Conservation (phyloP, 345 rosid species). For the Crucihimalaya himalaica region DNA sequence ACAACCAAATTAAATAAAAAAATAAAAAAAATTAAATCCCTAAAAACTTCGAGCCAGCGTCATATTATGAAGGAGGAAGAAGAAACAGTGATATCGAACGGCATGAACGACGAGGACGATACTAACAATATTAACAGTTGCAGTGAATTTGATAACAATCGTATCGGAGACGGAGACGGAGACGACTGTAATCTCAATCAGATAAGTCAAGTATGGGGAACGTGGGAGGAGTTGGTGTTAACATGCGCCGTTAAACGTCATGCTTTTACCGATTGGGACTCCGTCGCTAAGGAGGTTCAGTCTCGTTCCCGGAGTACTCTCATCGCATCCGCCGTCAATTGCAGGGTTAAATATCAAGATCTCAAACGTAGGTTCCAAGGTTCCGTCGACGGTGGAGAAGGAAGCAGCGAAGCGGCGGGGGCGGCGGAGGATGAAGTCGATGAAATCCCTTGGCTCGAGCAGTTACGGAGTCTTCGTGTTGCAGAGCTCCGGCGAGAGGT, state of each 20-base stretch:
- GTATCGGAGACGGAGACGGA: conserved; percentile 6
- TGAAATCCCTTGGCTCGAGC: conserved; percentile 59
- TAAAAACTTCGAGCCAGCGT: conserved; percentile 27
- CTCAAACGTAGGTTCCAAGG: conserved; percentile 61
- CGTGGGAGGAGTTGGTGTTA: conserved; percentile 71
- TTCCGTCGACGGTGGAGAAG: conserved; percentile 17
- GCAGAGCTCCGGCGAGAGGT: conserved; percentile 70
- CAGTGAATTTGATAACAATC: conserved; percentile 21
- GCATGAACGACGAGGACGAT: conserved; percentile 34
- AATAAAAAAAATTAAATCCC: conserved; percentile 24
- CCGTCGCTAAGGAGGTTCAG: conserved; percentile 65
- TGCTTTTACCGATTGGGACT: conserved; percentile 69
- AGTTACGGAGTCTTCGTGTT: conserved; percentile 56
- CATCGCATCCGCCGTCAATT: conserved; percentile 50
- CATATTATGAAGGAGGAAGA: conserved; percentile 9
- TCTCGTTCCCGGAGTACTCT: conserved; percentile 51
- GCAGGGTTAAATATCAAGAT: conserved; percentile 62
- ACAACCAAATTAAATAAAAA: background rate
- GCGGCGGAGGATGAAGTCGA: conserved; percentile 25
- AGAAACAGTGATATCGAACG: conserved; percentile 21
- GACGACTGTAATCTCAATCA: conserved; percentile 13
- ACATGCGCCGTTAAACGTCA: conserved; percentile 82
- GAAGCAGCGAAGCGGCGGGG: background rate
- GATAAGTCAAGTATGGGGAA: conserved; percentile 57
- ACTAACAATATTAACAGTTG: conserved; percentile 16